Evolutionary conservation across 2,329 filamentous ascomycete genomes (phyloP).

Genomic region (Phyllosticta capitalensis): DNA sequence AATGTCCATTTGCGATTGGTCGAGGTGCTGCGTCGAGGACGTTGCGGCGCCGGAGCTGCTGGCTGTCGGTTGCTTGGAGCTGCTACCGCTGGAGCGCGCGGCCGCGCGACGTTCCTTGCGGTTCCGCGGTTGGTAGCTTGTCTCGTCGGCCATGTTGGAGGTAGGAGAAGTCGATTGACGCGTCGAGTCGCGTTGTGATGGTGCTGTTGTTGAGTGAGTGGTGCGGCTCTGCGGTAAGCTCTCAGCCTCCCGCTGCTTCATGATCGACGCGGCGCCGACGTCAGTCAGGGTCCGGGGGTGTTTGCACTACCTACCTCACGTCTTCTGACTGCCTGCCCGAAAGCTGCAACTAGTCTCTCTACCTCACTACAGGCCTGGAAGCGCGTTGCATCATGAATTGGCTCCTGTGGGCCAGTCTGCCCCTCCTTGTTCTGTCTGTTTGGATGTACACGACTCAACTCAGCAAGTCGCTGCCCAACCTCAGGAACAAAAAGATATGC

Average conservation of each 20-base stretch:
- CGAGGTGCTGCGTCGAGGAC: neutral
- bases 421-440: conserved; percentile 32
- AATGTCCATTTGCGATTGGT: conserved; percentile 27
- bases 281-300: conserved; percentile 7
- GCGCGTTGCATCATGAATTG: conserved; percentile 28
- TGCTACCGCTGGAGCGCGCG: conserved; percentile 27
- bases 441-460: conserved; percentile 41
- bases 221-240: neutral
- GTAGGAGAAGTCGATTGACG: neutral
- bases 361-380: conserved; percentile 3
- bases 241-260: neutral
- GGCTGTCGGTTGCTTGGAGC: conserved; percentile 26
- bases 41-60: conserved; percentile 25
- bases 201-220: neutral
- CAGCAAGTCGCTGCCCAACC: conserved; percentile 48
- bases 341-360: neutral
- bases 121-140: conserved; percentile 23
- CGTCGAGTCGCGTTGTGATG: neutral
- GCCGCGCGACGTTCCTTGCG: conserved; percentile 37
- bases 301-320: neutral
- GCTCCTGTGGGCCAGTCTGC: conserved; percentile 30
- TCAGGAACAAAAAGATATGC: conserved; percentile 77
- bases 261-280: neutral
- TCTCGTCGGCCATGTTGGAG: neutral
- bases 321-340: neutral